Conservation (phyloP, 176 grass and related monocot species). For the Carex pumila region DNA sequence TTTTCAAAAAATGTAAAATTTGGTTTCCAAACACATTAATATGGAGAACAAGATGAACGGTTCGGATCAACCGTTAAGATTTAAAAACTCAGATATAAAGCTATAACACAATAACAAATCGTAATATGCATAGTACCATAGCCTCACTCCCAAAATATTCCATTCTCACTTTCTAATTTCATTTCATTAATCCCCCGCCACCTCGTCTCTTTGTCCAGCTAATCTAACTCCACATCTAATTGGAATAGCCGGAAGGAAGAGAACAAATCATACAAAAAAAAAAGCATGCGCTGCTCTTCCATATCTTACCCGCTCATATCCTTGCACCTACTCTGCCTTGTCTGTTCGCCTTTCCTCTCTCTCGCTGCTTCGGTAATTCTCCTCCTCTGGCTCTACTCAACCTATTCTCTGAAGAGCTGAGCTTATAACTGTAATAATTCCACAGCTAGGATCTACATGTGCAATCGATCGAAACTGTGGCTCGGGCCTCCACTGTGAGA, state of each 20-base stretch:
- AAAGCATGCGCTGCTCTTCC: slow-evolving; percentile 9
- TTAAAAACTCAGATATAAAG: too few species aligned
- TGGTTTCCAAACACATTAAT: too few species aligned
- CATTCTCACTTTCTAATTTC: too few species aligned
- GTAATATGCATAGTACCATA: too few species aligned
- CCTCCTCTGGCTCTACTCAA: neutral
- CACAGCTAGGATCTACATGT: slow-evolving; percentile 53
- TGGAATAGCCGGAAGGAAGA: slow-evolving; percentile 6
- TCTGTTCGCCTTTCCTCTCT: slow-evolving; percentile 15
- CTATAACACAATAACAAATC: too few species aligned
- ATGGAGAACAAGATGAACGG: too few species aligned
- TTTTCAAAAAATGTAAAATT: too few species aligned
- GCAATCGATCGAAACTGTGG: slow-evolving; percentile 49
- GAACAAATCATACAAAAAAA: neutral
- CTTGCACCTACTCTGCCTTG: neutral
- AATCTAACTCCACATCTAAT: neutral
- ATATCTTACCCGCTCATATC: neutral
- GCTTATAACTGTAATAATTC: neutral
- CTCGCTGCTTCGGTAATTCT: slow-evolving; percentile 1
- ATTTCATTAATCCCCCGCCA: neutral
- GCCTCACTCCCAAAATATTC: too few species aligned
- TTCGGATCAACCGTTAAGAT: too few species aligned
- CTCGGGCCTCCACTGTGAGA: slow-evolving; percentile 85
- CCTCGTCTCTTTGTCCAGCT: neutral
- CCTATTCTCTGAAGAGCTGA: neutral